Base-by-base conservation (phyloP, 257 asterid species). In the Schizonepeta tenuifolia region DNA sequence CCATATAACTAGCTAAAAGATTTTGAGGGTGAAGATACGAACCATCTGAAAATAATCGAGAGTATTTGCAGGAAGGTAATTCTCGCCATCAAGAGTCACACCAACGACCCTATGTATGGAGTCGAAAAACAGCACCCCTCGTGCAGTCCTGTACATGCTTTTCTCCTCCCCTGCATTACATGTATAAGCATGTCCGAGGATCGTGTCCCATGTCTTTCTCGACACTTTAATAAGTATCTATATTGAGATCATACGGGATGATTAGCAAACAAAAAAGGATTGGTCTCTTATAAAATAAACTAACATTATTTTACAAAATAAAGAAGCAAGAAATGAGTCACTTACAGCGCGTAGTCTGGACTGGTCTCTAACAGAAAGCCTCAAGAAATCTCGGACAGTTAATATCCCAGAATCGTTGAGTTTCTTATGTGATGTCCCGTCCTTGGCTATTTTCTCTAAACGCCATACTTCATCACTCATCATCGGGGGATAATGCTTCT, bases 381-480 rank as follows among this genome's bases (percentile, higher is more conserved):
- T 80, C 84, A 93, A 71, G 75, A 93, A 85, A 43, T 87, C 96
- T 66, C 81, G 55, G 59, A 93, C 98, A 26, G 81, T 57, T 4
- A 0, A 36, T 79, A 93, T 78, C 36, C 85, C 82, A 10, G 0
- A 21, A 57, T 15, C 36, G 18, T 73, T 62, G 77, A 93, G 81
- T 58, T 76, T 77, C 38, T 75, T 77, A 62, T 89, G 94, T 55
- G 84, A 79, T 13, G 84, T 71, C 44, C 98, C 98, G 15, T 79
- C 94, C 85, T 84, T 91, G 2, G 97, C 98, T 26, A 93, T 89
- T 85, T 83, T 87, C 68, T 84, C 88, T 76, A 93, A 71, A 21
- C 98, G 85, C 98, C 98, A 93, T 11, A 93, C 87, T 43, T 87
- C 92, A 72, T 93, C 98, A 0, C 41, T 72, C 77, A 73, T 38